A percentile compares a stretch with the other conserved stretches of the same genome.
Conservation (phyloP, 805 yeast genomes). For the Hanseniaspora mollemarum region DNA sequence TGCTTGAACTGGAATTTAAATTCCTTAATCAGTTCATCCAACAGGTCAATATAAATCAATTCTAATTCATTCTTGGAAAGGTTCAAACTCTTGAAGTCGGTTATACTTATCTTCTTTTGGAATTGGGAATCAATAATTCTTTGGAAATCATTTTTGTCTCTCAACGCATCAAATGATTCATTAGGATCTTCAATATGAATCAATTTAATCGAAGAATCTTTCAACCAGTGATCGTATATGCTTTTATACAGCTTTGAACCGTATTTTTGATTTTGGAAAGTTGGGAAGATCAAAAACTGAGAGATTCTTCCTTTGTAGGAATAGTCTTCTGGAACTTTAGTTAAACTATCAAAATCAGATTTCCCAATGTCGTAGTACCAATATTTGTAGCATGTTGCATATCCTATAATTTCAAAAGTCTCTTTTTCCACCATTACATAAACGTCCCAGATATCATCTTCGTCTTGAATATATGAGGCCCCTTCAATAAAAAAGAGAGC, state of each 20-base stretch:
- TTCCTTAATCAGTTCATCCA: conserved; percentile 28
- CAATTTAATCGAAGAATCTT: conserved; percentile 46
- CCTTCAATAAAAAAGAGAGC: conserved; percentile 84
- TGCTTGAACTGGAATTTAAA: conserved; percentile 68
- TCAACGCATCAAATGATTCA: conserved; percentile 78
- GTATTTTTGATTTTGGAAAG: conserved; percentile 60
- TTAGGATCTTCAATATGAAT: conserved; percentile 91
- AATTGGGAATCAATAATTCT: conserved; percentile 16
- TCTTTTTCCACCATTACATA: conserved; percentile 39
- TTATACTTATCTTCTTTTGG: conserved; percentile 18
- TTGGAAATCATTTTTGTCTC: conserved; percentile 69
- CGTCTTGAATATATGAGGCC: conserved; percentile 71
- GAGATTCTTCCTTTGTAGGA: conserved; percentile 61
- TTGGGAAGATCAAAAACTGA: conserved; percentile 78
- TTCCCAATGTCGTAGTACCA: conserved; percentile 56
- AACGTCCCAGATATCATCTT: conserved; percentile 71
- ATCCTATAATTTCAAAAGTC: conserved; percentile 52
- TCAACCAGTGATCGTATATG: conserved; percentile 45
- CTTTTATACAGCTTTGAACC: conserved; percentile 57
- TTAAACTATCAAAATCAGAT: conserved; percentile 36
- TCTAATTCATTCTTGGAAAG: conserved; percentile 15
- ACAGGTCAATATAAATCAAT: conserved; percentile 30
- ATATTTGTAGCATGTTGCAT: conserved; percentile 71
- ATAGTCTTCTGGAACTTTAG: conserved; percentile 24
- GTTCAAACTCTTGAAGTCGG: conserved; percentile 20